Conservation (phyloP, 371 early-diverging fungal species). For the Mucor lusitanicus region DNA sequence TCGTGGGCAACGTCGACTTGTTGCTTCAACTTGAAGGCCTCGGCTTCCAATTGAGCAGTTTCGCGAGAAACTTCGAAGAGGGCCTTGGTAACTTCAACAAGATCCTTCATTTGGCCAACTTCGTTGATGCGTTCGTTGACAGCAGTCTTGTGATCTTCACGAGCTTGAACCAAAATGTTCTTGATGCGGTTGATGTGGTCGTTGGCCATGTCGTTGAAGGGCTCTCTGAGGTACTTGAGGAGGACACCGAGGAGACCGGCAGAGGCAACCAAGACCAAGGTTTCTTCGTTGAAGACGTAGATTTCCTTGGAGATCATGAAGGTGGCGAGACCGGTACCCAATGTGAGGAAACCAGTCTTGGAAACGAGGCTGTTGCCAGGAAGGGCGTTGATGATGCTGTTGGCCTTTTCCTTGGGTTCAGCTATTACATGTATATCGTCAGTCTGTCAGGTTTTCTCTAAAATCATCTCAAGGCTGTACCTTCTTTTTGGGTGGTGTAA, state of each 20-base stretch:
- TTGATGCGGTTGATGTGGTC: constrained; percentile 80
- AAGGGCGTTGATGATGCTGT: constrained; percentile 86
- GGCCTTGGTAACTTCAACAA: constrained; percentile 91
- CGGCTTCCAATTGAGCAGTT: constrained; percentile 89
- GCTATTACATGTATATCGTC: constrained; percentile 11
- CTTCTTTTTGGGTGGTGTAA: constrained; percentile 32
- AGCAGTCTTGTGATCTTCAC: constrained; percentile 89
- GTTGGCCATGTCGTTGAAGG: constrained; percentile 86
- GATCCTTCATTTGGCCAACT: constrained; percentile 90
- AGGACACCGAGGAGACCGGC: constrained; percentile 77
- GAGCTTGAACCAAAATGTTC: constrained; percentile 80
- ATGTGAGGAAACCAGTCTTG: constrained; percentile 89
- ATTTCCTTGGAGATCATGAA: constrained; percentile 94
- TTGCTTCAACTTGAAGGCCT: constrained; percentile 94
- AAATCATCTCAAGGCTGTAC: not conserved
- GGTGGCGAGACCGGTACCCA: constrained; percentile 83
- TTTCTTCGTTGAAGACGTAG: constrained; percentile 94
- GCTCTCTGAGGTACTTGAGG: constrained; percentile 81
- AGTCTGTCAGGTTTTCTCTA: not conserved
- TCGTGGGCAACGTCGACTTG: constrained; percentile 80
- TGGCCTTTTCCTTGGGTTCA: constrained; percentile 74
- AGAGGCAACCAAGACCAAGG: constrained; percentile 78
- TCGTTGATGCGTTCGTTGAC: constrained; percentile 88
- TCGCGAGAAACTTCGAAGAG: constrained; percentile 94
- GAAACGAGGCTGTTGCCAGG: constrained; percentile 89